phyloP scores from a whole-genome alignment of 371 early-diverging fungal genomes.

The Apophysomyces sp. region DNA sequence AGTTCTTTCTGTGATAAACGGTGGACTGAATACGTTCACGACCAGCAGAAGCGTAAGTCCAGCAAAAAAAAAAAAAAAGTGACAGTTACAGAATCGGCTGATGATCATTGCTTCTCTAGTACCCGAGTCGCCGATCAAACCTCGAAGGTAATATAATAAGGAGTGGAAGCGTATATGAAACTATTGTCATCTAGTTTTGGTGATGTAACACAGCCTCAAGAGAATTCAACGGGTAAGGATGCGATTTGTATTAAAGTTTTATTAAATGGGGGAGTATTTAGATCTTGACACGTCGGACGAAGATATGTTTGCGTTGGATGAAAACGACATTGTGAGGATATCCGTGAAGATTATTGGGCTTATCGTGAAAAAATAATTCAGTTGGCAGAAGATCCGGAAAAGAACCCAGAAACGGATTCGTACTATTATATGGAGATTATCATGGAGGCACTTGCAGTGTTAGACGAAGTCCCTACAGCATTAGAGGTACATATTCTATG shows the following conservation, averaged over 20 bases:
- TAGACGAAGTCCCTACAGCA: conserved; percentile 79
- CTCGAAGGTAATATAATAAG: conserved; percentile 26
- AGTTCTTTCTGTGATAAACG: conserved; percentile 67
- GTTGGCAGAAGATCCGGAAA: conserved; percentile 72
- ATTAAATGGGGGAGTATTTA: neutral
- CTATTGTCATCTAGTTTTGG: conserved; percentile 11
- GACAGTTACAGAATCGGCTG: neutral
- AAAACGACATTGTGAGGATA: conserved; percentile 36
- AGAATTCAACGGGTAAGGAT: neutral
- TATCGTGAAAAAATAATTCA: conserved; percentile 12
- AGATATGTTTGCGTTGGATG: conserved; percentile 40
- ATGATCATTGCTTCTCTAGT: conserved; percentile 23
- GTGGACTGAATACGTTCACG: conserved; percentile 58
- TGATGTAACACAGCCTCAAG: neutral
- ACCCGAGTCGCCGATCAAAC: conserved; percentile 39
- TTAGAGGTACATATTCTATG: conserved; percentile 55
- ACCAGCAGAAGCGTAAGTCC: conserved; percentile 56
- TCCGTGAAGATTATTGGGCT: neutral
- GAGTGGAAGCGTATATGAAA: too few relatives aligned
- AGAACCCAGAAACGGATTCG: conserved; percentile 89
- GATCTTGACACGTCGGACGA: neutral
- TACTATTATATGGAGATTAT: conserved; percentile 87
- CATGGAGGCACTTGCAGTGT: conserved; percentile 74
- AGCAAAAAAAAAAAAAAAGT: neutral
- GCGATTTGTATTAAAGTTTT: neutral